Base-by-base conservation (phyloP, 2,329 filamentous ascomycete genomes). In the Xylariaceae sp. region DNA sequence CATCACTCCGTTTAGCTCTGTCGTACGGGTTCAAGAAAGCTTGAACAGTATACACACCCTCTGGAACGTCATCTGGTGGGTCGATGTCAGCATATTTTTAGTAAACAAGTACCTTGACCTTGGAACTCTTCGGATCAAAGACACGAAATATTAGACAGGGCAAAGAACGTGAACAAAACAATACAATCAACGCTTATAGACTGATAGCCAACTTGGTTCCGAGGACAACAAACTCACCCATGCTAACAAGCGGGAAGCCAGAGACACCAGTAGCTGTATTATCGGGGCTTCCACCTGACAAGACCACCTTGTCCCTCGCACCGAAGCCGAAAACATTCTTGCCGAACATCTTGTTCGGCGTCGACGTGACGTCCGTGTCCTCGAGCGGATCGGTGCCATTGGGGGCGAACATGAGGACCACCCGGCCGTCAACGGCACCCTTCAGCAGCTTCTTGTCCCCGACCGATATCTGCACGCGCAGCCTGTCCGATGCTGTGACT, bases 361-460 rank as follows among this genome's bases (percentile, higher is more conserved):
- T 42, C 12, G 46, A 42, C 7, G 41, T 45, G 15, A 52, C 50
- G n/a, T 50, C 48, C 2, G 40, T 52, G 17, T 51, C 50, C 8
- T 46, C 44, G 8, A 52, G 48, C 5, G 50, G 50, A 32, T 52
- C 48, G 9, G 42, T 47, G 17, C 46, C 50, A 40, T 42, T 46
- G 7, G 50, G 50, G n/a, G 50, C 50, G 17, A 52, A 52, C 38
- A 52, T 49, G 28, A 52, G 41, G n/a, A 52, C 46, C 16, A 52
- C 44, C n/a, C 48, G 48, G 15, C 50, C 50, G 17, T 52, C 46
- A 26, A 47, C 16, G 3, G 21, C 33, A 27, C 43, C 42, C 13
- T 37, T 41, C 23, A 52, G 38, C 11, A 52, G 11, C 7, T 11
- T 39, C 15, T 34, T 39, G 5, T 36, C 23, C 14, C 32, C 63